A percentile compares a stretch with the other conserved stretches of the same genome.
phyloP scores from a whole-genome alignment of 2,329 filamentous ascomycete species.

The Rutstroemia sp. region DNA sequence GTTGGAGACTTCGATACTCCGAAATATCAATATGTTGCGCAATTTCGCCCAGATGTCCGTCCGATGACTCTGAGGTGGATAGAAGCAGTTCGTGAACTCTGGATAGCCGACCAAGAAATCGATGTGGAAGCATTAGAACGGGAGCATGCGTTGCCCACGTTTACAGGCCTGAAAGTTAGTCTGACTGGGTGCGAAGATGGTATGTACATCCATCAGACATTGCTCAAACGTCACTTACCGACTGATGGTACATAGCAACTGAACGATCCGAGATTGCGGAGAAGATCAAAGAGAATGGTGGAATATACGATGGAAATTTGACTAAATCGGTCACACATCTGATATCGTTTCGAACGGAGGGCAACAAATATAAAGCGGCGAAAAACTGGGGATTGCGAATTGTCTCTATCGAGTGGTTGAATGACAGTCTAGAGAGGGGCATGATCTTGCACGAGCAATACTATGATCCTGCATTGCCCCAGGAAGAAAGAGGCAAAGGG shows the following conservation, averaged over 20 bases:
- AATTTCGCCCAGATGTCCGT: constrained; percentile 76
- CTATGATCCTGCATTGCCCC: constrained; percentile 69
- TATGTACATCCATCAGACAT: constrained; percentile 33
- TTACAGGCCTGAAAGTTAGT: constrained; percentile 57
- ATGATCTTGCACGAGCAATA: constrained; percentile 86
- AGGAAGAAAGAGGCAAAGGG: constrained; percentile 64
- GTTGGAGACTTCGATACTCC: constrained; percentile 83
- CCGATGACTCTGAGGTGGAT: constrained; percentile 81
- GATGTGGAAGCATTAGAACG: constrained; percentile 64
- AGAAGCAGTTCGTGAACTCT: constrained; percentile 67
- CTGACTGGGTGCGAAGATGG: constrained; percentile 64
- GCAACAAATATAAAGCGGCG: constrained; percentile 88
- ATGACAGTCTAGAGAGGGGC: constrained; percentile 73
- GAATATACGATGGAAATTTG: constrained; percentile 79
- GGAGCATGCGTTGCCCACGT: constrained; percentile 54
- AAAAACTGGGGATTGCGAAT: constrained; percentile 72
- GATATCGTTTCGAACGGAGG: constrained; percentile 69
- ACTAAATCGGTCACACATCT: constrained; percentile 83
- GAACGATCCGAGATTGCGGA: constrained; percentile 65
- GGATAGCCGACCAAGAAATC: constrained; percentile 72
- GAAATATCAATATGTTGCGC: constrained; percentile 94
- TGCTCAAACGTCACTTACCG: constrained; percentile 19
- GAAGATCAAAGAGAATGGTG: constrained; percentile 60
- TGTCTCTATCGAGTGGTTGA: constrained; percentile 78
- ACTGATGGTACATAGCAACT: constrained; percentile 36